Evolutionary conservation across 257 asterid species (phyloP).

Genomic region (Nemophila menziesii): DNA sequence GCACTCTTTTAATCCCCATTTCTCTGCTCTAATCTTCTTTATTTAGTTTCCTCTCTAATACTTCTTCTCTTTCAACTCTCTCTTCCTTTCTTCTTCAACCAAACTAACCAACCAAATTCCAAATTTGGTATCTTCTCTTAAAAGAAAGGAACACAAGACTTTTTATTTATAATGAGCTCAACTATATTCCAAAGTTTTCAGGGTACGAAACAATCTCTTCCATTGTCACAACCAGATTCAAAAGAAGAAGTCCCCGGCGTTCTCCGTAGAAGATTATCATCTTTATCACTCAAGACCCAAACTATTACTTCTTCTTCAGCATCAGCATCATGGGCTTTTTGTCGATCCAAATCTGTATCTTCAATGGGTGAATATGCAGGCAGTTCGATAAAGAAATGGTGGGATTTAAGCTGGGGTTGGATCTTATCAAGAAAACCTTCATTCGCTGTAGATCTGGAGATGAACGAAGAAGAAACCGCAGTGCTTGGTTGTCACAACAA

Average conservation of each 20-base stretch:
- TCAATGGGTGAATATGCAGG: slow-evolving; percentile 38
- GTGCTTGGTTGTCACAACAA: slow-evolving; percentile 53
- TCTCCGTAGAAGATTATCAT: slow-evolving; percentile 55
- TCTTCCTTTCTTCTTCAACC: background rate
- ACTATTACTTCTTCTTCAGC: slow-evolving; percentile 18
- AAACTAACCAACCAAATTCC: background rate
- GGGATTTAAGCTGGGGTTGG: slow-evolving; percentile 80
- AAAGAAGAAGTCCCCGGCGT: slow-evolving; percentile 5
- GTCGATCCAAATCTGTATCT: slow-evolving; percentile 58
- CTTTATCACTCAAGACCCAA: slow-evolving; percentile 43
- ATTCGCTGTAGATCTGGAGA: slow-evolving; percentile 75
- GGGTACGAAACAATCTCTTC: slow-evolving; percentile 28
- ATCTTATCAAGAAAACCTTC: slow-evolving; percentile 58
- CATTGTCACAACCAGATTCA: slow-evolving; percentile 30
- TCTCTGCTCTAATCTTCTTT: no score
- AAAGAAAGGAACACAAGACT: no score
- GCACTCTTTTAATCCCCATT: no score
- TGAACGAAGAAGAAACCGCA: slow-evolving; percentile 62
- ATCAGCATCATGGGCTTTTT: slow-evolving; percentile 29
- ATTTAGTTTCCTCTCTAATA: background rate
- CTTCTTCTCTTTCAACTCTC: slow-evolving; percentile 2
- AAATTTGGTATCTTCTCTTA: no score
- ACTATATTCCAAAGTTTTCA: slow-evolving; percentile 34
- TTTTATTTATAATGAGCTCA: slow-evolving; percentile 24
- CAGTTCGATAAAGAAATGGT: slow-evolving; percentile 56